Evolutionary conservation across 169 alveolate genomes (phyloP).

Genomic region (Plasmodium blacklocki): DNA sequence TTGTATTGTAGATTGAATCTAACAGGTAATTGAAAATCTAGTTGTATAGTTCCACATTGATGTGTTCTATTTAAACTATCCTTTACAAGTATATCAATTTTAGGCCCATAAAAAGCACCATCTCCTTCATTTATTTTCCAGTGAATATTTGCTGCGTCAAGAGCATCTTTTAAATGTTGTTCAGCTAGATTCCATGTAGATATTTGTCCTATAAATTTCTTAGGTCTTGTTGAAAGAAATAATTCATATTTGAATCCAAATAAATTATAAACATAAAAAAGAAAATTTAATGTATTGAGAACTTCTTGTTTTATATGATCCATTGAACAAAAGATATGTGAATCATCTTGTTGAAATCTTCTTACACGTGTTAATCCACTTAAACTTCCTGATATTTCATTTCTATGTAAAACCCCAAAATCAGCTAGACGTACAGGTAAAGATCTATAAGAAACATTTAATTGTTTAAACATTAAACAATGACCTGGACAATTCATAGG

Average conservation of each 20-base stretch:
- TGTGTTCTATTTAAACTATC: conserved; percentile 98
- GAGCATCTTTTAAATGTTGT: conserved; percentile 92
- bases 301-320: conserved; percentile 96
- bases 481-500: conserved; percentile 99
- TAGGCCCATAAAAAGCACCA: conserved; percentile 99
- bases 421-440: conserved; percentile 99
- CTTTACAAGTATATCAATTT: conserved; percentile 96
- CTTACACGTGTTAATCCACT: conserved; percentile 98
- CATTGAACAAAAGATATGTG: conserved; percentile 98
- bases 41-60: conserved; percentile 99
- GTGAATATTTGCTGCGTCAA: conserved; percentile 92
- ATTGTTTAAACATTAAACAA: conserved; percentile 94
- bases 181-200: conserved; percentile 98
- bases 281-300: conserved; percentile 91
- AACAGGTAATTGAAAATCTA: conserved; percentile 98
- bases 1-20: conserved; percentile 97
- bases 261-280: conserved; percentile 93
- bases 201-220: conserved; percentile 94
- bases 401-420: conserved; percentile 99
- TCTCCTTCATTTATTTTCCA: conserved; percentile 98
- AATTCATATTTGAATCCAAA: conserved; percentile 96
- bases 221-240: conserved; percentile 97
- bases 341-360: conserved; percentile 99
- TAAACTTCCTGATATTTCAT: conserved; percentile 98
- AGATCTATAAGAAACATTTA: conserved; percentile 95